Percentiles rank a stretch among this genome's conserved stretches.
phyloP scores from a whole-genome alignment of 140 eudicot genomes.

The Oenanthe javanica region DNA sequence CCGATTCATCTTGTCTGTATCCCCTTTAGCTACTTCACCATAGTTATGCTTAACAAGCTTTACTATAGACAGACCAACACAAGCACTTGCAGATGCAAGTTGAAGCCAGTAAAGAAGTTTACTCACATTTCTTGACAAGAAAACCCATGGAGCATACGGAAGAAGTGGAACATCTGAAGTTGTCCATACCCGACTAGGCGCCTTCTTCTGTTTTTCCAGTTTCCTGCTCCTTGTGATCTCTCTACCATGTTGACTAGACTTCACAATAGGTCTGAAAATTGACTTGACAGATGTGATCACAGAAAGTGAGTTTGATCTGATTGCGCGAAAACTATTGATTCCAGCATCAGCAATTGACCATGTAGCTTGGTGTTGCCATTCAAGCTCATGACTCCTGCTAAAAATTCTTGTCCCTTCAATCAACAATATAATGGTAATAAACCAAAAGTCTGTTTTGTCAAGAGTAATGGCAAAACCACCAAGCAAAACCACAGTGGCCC shows the following conservation, averaged over 20 bases:
- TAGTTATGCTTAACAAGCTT: conserved; percentile 42
- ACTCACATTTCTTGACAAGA: conserved; percentile 56
- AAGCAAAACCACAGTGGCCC: conserved; percentile 90
- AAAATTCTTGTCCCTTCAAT: conserved; percentile 71
- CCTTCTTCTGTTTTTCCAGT: conserved; percentile 4
- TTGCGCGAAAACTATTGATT: conserved; percentile 48
- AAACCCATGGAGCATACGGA: conserved; percentile 58
- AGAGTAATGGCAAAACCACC: conserved; percentile 87
- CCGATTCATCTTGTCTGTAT: conserved; percentile 44
- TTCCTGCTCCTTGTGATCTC: conserved; percentile 16
- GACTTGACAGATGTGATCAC: conserved; percentile 18
- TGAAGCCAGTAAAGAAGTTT: conserved; percentile 75
- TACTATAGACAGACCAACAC: conserved; percentile 58
- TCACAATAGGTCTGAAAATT: conserved; percentile 24
- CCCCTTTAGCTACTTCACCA: conserved; percentile 24
- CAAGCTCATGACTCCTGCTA: conserved; percentile 89
- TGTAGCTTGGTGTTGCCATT: conserved; percentile 93
- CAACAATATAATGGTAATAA: conserved; percentile 57
- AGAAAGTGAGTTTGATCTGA: conserved; percentile 36
- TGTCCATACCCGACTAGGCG: conserved; percentile 55
- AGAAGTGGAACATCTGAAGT: conserved; percentile 75
- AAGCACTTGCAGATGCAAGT: conserved; percentile 50
- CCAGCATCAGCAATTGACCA: conserved; percentile 70
- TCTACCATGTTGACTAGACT: conserved; percentile 10
- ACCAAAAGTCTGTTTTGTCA: conserved; percentile 72